These are phyloP conservation scores for Fusarium sp. DNA, from an alignment of 2,329 filamentous ascomycete species.

Conservation along the genomic window DNA sequence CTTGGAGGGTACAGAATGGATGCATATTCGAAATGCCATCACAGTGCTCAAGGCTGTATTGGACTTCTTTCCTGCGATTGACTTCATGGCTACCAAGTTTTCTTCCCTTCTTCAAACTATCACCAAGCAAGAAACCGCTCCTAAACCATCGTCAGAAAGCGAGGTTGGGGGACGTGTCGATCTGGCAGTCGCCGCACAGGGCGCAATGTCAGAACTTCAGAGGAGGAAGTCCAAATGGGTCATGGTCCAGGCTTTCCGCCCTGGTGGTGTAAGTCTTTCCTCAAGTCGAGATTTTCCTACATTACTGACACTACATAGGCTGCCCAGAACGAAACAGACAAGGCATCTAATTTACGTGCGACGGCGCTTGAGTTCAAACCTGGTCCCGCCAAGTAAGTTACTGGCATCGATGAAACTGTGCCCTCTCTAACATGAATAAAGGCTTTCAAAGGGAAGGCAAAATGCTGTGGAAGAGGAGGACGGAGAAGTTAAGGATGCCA, in stretches of 20 bases:
- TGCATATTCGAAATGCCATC: slow-evolving; percentile 97
- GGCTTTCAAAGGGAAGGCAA: slow-evolving; percentile 34
- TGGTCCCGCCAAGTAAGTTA: slow-evolving; percentile 50
- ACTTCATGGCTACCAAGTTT: slow-evolving; percentile 81
- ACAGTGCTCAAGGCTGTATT: slow-evolving; percentile 84
- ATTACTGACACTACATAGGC: slow-evolving; percentile 42
- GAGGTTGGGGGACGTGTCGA: slow-evolving; percentile 73
- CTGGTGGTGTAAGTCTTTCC: slow-evolving; percentile 63
- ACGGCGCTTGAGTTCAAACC: slow-evolving; percentile 73
- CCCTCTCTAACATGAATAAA: slow-evolving; percentile 18
- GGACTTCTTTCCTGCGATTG: slow-evolving; percentile 85
- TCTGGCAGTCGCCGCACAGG: slow-evolving; percentile 76
- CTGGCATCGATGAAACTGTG: not conserved
- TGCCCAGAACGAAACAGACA: slow-evolving; percentile 45
- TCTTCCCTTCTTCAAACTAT: slow-evolving; percentile 72
- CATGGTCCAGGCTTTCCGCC: slow-evolving; percentile 76
- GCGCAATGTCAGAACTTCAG: slow-evolving; percentile 74
- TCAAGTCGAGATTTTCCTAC: not conserved
- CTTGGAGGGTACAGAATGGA: slow-evolving; percentile 86
- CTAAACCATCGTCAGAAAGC: slow-evolving; percentile 57
- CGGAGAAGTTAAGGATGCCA: slow-evolving; percentile 74
- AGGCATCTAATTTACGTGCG: slow-evolving; percentile 60
- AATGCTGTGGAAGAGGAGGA: slow-evolving; percentile 68
- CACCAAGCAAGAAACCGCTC: slow-evolving; percentile 65
- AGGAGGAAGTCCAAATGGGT: slow-evolving; percentile 74